These are phyloP conservation scores for Tetracentron sinense DNA, from an alignment of 164 flowering plant genomes.

Conservation along the genomic window DNA sequence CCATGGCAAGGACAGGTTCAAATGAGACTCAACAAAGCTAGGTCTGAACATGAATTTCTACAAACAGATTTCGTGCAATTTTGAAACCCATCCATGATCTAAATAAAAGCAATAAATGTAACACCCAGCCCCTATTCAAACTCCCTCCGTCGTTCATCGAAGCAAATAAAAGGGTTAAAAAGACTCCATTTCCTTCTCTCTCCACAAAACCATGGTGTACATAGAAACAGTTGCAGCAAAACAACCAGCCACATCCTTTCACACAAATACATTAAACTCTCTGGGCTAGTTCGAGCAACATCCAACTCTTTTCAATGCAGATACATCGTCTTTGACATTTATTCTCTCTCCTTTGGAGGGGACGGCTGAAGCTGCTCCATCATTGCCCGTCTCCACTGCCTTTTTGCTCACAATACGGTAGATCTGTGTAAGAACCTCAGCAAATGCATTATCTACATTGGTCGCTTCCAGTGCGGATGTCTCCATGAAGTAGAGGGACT, in stretches of 20 bases:
- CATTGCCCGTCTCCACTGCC: constrained; percentile 49
- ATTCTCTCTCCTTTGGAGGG: constrained; percentile 65
- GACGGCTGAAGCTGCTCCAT: constrained; percentile 34
- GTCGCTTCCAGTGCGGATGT: constrained; percentile 76
- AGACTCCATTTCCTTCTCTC: background rate
- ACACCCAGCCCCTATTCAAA: background rate
- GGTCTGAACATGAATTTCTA: background rate
- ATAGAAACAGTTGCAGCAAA: background rate
- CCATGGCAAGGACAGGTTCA: no score
- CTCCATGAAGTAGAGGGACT: constrained; percentile 83
- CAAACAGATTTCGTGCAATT: background rate
- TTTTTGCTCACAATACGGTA: constrained; percentile 67
- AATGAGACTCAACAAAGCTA: no score
- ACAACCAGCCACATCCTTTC: background rate
- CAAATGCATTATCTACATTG: constrained; percentile 71
- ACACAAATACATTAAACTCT: background rate
- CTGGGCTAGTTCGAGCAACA: constrained; percentile 50
- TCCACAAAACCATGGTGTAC: background rate
- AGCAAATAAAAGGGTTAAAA: background rate
- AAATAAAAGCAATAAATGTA: background rate
- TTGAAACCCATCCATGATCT: background rate
- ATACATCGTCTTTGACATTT: constrained; percentile 56
- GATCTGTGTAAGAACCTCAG: constrained; percentile 75
- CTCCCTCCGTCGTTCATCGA: background rate
- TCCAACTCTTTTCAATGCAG: constrained; percentile 51